Evolutionary conservation across 1,284 basidiomycete species (phyloP).

Genomic region (Boletellus dicymbophilus): DNA sequence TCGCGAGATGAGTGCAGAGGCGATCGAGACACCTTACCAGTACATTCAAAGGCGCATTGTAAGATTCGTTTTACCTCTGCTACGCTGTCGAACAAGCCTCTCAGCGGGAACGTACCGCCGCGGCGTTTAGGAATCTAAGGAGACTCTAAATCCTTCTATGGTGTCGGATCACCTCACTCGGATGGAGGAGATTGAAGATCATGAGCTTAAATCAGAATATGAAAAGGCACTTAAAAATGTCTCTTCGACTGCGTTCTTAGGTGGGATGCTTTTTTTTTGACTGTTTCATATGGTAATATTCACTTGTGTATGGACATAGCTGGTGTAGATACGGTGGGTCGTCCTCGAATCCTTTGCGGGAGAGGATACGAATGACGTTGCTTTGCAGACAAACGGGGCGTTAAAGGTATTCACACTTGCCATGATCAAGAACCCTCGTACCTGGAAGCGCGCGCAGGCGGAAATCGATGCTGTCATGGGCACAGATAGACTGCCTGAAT

Average conservation of each 20-base stretch:
- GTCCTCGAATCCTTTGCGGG: no score
- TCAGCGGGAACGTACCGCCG: no score
- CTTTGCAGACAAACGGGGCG: neutral
- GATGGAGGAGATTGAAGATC: conserved; percentile 17
- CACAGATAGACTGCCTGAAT: neutral
- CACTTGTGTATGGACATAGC: no score
- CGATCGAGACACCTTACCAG: conserved; percentile 20
- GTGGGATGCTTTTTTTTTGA: no score
- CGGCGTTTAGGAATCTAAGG: conserved; percentile 14
- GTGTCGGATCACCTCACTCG: conserved; percentile 20
- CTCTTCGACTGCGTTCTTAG: no score
- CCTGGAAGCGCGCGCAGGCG: neutral
- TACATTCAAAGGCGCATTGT: conserved; percentile 15
- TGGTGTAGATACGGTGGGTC: neutral
- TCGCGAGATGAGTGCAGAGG: conserved; percentile 1
- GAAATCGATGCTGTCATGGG: neutral
- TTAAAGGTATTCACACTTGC: neutral
- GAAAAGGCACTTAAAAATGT: conserved; percentile 21
- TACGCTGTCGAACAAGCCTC: no score
- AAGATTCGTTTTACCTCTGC: neutral
- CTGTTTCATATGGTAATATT: no score
- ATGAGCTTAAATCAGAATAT: conserved; percentile 15
- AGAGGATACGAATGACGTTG: no score
- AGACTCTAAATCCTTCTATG: conserved; percentile 16
- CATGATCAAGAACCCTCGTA: neutral